phyloP scores from a whole-genome alignment of 345 rosid species.

The Pistacia atlantica region DNA sequence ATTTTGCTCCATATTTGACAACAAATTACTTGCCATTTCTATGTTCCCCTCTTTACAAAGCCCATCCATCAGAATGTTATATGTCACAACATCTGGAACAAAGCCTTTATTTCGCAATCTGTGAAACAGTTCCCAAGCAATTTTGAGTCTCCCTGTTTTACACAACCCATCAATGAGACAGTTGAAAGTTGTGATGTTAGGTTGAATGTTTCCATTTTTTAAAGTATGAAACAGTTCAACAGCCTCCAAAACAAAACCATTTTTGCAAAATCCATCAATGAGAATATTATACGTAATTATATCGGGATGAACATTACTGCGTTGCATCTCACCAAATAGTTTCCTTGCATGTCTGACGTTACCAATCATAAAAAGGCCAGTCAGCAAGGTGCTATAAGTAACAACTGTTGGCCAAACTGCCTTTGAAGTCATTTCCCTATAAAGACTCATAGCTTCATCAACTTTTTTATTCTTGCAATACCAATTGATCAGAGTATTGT shows the following conservation, averaged over 20 bases:
- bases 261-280: neutral
- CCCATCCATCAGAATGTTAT: too few species aligned
- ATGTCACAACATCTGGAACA: too few species aligned
- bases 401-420: neutral
- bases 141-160: too few species aligned
- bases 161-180: too few species aligned
- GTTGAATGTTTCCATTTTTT: neutral
- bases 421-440: neutral
- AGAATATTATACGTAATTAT: neutral
- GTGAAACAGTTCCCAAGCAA: too few species aligned
- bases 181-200: neutral
- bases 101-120: too few species aligned
- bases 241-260: neutral
- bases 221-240: neutral
- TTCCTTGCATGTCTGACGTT: neutral
- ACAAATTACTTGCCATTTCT: too few species aligned
- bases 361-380: neutral
- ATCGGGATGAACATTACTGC: neutral
- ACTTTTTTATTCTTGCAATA: neutral
- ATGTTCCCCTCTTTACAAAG: too few species aligned
- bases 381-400: conserved; percentile 4
- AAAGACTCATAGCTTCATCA: conserved; percentile 1
- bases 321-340: neutral
- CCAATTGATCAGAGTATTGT: conserved; percentile 10
- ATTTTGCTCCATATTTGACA: too few species aligned